phyloP scores from a whole-genome alignment of 192 early-diverging fungal genomes.

The Mortierella claussenii region DNA sequence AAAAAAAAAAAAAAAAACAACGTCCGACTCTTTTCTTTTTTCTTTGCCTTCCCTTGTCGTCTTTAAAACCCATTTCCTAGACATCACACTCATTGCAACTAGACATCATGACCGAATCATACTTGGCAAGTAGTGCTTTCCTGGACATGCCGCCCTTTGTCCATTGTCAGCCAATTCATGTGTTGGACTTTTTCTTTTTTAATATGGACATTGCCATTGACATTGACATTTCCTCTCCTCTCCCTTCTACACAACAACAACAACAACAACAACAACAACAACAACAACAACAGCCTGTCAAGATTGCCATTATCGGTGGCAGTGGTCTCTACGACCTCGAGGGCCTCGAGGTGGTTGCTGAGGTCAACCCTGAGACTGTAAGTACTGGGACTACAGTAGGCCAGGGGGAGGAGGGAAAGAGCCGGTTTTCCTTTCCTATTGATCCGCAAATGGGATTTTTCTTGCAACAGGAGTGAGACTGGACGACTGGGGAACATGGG shows the following conservation, averaged over 20 bases:
- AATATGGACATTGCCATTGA: too few relatives aligned
- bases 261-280: background rate
- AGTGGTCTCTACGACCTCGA: slow-evolving; percentile 93
- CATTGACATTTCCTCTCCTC: background rate
- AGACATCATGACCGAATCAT: slow-evolving; percentile 16
- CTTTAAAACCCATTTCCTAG: too few relatives aligned
- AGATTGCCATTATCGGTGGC: slow-evolving; percentile 95
- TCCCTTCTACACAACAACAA: background rate
- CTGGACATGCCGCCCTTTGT: too few relatives aligned
- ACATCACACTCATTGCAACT: background rate
- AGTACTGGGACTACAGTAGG: background rate
- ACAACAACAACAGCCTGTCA: slow-evolving; percentile 52
- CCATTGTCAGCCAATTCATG: too few relatives aligned
- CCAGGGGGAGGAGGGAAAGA: background rate
- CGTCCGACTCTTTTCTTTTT: too few relatives aligned
- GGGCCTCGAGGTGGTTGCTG: slow-evolving; percentile 79
- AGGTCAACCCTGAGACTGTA: slow-evolving; percentile 89
- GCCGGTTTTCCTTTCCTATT: background rate
- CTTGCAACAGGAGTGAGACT: background rate
- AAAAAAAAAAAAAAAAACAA: slow-evolving; percentile 5
- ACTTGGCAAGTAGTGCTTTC: slow-evolving; percentile 12
- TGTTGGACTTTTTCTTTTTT: too few relatives aligned
- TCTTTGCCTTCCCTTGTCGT: too few relatives aligned
- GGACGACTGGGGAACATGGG: background rate
- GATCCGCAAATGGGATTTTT: too few relatives aligned